A percentile compares a stretch with the other conserved stretches of the same genome.
phyloP scores from a whole-genome alignment of 306 rosid genomes.

The Abrus precatorius region DNA sequence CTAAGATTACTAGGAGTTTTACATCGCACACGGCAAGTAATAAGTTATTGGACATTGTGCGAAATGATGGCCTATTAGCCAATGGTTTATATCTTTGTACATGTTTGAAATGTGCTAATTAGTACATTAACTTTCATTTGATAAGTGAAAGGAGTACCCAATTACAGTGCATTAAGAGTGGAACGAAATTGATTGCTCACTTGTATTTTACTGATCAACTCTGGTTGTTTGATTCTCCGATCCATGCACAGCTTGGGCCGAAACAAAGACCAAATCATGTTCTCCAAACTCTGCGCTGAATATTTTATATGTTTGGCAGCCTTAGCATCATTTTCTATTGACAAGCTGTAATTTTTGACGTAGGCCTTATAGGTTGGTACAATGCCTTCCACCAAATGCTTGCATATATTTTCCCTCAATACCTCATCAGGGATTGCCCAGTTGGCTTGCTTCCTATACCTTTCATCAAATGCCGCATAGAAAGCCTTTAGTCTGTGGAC shows the following conservation, averaged over 20 bases:
- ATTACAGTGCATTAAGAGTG: conserved; percentile 47
- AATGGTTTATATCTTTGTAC: background rate
- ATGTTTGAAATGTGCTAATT: background rate
- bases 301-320: conserved; percentile 57
- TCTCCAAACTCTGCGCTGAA: conserved; percentile 59
- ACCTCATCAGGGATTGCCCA: conserved; percentile 66
- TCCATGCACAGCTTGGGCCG: conserved; percentile 43
- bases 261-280: conserved; percentile 57
- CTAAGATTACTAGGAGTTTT: background rate
- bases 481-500: conserved; percentile 63
- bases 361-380: conserved; percentile 61
- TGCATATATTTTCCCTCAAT: conserved; percentile 61
- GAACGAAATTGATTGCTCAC: conserved; percentile 52
- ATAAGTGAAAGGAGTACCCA: conserved; percentile 30
- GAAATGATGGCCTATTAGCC: background rate
- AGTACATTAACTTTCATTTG: background rate
- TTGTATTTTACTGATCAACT: conserved; percentile 47
- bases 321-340: conserved; percentile 55
- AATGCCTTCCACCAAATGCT: conserved; percentile 66
- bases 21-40: background rate
- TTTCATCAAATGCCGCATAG: conserved; percentile 60
- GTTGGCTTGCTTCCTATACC: conserved; percentile 59
- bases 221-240: conserved; percentile 42
- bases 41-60: background rate
- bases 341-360: conserved; percentile 49